Percentiles rank a stretch among this genome's conserved stretches.
Conservation (phyloP, 148 eudicot genomes). For the Chenopodium formosanum region DNA sequence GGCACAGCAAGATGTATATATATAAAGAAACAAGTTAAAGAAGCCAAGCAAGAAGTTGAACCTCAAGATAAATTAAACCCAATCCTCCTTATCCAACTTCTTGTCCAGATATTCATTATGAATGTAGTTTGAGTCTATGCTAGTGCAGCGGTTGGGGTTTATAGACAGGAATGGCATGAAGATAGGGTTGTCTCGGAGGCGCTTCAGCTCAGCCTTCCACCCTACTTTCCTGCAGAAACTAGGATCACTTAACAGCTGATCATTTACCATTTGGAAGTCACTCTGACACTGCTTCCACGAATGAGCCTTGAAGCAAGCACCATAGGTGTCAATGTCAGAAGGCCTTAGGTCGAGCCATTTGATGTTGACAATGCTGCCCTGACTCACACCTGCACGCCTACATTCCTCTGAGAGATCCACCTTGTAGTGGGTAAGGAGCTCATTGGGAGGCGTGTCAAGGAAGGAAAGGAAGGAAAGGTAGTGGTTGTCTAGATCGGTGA, state of each 20-base stretch:
- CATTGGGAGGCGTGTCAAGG: not conserved
- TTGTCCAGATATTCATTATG: too few species aligned
- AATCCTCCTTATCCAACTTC: too few species aligned
- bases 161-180: too few species aligned
- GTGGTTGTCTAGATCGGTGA: not conserved
- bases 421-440: not conserved
- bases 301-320: not conserved
- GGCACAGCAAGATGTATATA: too few species aligned
- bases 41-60: too few species aligned
- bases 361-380: not conserved
- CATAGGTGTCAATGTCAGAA: not conserved
- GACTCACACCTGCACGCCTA: not conserved
- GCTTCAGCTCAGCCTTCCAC: slow-evolving; percentile 1
- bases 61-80: too few species aligned
- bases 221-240: not conserved
- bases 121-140: too few species aligned
- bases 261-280: not conserved
- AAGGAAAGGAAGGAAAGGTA: not conserved
- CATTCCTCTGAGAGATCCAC: not conserved
- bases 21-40: too few species aligned
- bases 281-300: not conserved
- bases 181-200: too few species aligned
- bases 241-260: not conserved
- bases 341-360: not conserved
- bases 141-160: too few species aligned